phyloP scores from a whole-genome alignment of 371 early-diverging fungal species.

The Mucor indicus region DNA sequence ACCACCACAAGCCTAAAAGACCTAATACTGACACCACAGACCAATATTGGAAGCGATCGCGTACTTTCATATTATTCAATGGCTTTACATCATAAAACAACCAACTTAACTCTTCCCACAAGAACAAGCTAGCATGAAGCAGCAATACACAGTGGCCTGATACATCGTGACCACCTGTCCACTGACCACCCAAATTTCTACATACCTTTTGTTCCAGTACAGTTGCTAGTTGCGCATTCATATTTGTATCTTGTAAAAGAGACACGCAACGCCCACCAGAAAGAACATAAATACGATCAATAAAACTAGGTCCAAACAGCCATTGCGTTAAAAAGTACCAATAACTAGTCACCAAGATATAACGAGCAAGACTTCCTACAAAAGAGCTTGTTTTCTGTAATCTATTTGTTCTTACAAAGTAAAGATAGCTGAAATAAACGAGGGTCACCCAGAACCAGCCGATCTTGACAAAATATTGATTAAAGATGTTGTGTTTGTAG shows the following conservation, averaged over 20 bases:
- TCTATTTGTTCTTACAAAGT: conserved; percentile 12
- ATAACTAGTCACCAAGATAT: conserved; percentile 68
- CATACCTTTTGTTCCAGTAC: conserved; percentile 48
- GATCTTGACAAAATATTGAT: conserved; percentile 73
- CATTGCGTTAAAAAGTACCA: conserved; percentile 85
- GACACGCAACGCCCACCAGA: conserved; percentile 66
- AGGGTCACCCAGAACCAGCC: conserved; percentile 84
- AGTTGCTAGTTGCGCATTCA: conserved; percentile 2
- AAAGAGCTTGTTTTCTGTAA: conserved; percentile 18
- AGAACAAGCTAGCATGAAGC: conserved; percentile 77
- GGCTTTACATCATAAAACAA: conserved; percentile 23
- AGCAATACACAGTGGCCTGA: conserved; percentile 90
- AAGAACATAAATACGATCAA: conserved; percentile 72
- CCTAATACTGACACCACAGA: conserved; percentile 31
- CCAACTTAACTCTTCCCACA: conserved; percentile 69
- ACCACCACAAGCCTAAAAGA: conserved; percentile 62
- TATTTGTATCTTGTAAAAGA: conserved; percentile 8
- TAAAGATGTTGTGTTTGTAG: conserved; percentile 74
- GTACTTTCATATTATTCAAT: conserved; percentile 15
- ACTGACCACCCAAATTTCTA: conserved; percentile 63
- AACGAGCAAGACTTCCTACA: conserved; percentile 46
- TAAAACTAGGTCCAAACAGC: conserved; percentile 77
- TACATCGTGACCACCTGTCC: conserved; percentile 80
- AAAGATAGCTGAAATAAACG: conserved; percentile 46
- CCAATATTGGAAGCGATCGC: conserved; percentile 19